Base-by-base conservation (phyloP, 768 basidiomycete genomes). In the Calocera cornea region DNA sequence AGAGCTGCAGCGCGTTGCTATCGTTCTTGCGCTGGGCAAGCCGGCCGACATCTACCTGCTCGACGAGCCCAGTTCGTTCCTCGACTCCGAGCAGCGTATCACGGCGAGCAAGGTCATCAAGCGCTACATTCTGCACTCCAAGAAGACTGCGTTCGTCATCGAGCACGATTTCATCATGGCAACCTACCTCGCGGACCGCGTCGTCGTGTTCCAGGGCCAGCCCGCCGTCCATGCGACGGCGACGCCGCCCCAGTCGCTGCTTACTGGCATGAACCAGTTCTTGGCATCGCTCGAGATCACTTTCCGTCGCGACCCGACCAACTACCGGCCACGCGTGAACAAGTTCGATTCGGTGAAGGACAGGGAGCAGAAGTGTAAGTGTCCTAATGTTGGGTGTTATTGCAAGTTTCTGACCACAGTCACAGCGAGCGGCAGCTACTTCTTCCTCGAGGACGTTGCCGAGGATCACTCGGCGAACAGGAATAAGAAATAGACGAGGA, bases 101-200 rank as follows among this genome's bases (percentile, higher is more conserved):
- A 92, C 95, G 71, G 91, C 95, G 19, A 88, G 88, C 75, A 95
- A 97, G 76, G 94, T 98, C 73, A 98, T 99, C 81, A 98, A 99
- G 78, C 87, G 95, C 85, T 89, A 73, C 79, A 92, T 99, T 74
- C 86, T 98, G 34, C 90, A 97, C 74, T 85, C 93, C 16, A 97
- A 97, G 82, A 94, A 95, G 80, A 98, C 95, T 0, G 97, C 97
- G 0, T 97, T 99, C 76, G 84, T 99, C 73, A 97, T 99, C 74
- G 97, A 99, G 83, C 97, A 99, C 86, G 95, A 98, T 81, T 97
- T 99, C 78, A 97, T 98, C 80, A 97, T 97, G 95, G 95, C 95
- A 2, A 97, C 95, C 1, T 98, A 99, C 78, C 89, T 99, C 67
- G 95, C 97, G 44, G 97, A 99, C 76, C 89, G 95, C 54, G 93